phyloP scores from a whole-genome alignment of 768 basidiomycete species.

The Leccinum olivaceopallidum region DNA sequence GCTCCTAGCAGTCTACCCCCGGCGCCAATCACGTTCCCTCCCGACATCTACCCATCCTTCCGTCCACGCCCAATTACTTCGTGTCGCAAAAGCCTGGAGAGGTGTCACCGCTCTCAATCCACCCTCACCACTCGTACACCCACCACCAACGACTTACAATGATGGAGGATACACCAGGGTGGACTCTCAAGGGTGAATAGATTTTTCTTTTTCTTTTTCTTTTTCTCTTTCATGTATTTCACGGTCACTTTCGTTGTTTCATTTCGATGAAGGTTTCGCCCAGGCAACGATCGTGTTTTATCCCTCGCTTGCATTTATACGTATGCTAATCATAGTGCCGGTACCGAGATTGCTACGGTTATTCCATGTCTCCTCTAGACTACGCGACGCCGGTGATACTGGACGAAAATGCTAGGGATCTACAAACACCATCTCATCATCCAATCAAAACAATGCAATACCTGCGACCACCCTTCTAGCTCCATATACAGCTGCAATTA shows the following conservation, averaged over 20 bases:
- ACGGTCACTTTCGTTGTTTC: background rate
- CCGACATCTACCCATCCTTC: slow-evolving; percentile 33
- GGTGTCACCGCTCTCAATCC: slow-evolving; percentile 60
- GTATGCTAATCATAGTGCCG: slow-evolving; percentile 23
- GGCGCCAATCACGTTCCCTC: slow-evolving; percentile 39
- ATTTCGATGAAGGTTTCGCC: slow-evolving; percentile 12
- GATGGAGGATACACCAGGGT: slow-evolving; percentile 25
- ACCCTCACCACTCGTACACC: slow-evolving; percentile 17
- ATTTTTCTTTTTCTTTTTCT: background rate
- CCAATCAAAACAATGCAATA: slow-evolving; percentile 56
- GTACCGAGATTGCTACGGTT: slow-evolving; percentile 30
- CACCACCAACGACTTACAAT: slow-evolving; percentile 26
- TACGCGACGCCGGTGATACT: slow-evolving; percentile 38
- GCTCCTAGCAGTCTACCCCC: slow-evolving; percentile 16
- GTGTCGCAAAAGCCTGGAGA: slow-evolving; percentile 64
- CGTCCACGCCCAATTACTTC: slow-evolving; percentile 50
- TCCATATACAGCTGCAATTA: slow-evolving; percentile 62
- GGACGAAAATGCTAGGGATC: slow-evolving; percentile 7
- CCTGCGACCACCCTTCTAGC: slow-evolving; percentile 57
- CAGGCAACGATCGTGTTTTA: background rate
- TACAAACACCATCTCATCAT: slow-evolving; percentile 37
- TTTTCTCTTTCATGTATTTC: no score
- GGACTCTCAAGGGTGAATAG: slow-evolving; percentile 31
- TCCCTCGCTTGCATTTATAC: slow-evolving; percentile 12
- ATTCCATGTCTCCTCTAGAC: slow-evolving; percentile 30